Conservation (phyloP, 2,329 filamentous ascomycete genomes). For the Emericellopsis cladophorae region DNA sequence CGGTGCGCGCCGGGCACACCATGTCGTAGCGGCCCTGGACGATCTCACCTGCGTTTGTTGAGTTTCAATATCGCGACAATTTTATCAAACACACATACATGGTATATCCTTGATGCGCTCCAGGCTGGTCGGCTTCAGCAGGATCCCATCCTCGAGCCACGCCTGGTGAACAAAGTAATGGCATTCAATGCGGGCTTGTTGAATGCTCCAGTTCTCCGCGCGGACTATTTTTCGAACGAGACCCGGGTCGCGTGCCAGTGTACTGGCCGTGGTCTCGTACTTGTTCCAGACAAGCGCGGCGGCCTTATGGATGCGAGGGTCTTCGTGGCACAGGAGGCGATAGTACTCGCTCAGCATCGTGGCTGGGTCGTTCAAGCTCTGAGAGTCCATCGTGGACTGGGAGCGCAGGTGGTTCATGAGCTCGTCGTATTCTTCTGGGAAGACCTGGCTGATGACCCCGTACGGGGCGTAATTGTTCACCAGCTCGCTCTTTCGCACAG, state of each 20-base stretch:
- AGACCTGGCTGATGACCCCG: not conserved
- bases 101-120: conserved; percentile 1
- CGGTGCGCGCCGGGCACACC: not conserved
- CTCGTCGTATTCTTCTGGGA: not conserved
- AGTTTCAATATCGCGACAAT: too few relatives aligned
- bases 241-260: not conserved
- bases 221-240: too few relatives aligned
- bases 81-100: not conserved
- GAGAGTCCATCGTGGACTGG: not conserved
- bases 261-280: not conserved
- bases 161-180: not conserved
- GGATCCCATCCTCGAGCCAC: not conserved
- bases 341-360: conserved; percentile 1
- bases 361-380: not conserved
- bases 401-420: not conserved
- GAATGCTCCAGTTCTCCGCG: not conserved
- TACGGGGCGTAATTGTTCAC: not conserved
- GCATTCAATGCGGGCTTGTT: not conserved
- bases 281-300: not conserved
- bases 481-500: not conserved
- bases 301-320: not conserved
- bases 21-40: conserved; percentile 1
- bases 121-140: not conserved
- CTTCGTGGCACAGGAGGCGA: not conserved
- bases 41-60: not conserved